These are phyloP conservation scores for Tolypocladium guangdongense DNA, from an alignment of 2,329 filamentous ascomycete species.

Conservation along the genomic window DNA sequence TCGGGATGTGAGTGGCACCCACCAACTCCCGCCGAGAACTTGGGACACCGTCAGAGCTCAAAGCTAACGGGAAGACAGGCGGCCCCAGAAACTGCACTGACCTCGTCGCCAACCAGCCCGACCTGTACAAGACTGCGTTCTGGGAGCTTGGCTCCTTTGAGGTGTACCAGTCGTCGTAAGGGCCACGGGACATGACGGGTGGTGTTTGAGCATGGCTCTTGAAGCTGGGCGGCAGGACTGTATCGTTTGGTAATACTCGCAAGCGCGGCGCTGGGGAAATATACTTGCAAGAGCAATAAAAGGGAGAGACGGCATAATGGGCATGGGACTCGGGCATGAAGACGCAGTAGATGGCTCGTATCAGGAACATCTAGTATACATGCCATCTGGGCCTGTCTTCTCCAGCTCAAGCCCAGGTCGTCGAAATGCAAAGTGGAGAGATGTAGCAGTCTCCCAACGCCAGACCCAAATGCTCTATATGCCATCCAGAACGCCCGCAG, in stretches of 20 bases:
- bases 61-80: conserved; percentile 8
- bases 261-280: background rate
- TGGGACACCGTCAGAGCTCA: background rate
- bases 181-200: background rate
- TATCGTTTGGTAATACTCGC: background rate
- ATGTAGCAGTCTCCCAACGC: conserved; percentile 15
- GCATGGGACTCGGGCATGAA: background rate
- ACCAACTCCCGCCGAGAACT: background rate
- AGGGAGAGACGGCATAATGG: background rate
- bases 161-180: conserved; percentile 34
- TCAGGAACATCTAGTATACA: background rate
- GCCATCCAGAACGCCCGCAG: conserved; percentile 15
- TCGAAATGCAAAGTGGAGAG: conserved; percentile 14
- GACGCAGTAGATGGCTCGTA: background rate
- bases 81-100: conserved; percentile 45
- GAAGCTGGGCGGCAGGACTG: background rate
- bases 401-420: background rate
- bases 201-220: background rate
- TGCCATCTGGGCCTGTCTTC: background rate
- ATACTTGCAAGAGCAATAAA: background rate
- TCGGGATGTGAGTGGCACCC: conserved; percentile 29
- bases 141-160: conserved; percentile 55
- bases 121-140: conserved; percentile 46
- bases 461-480: conserved; percentile 19
- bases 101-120: conserved; percentile 46